phyloP scores from a whole-genome alignment of 164 flowering plant species.

The Chimonanthus salicifolius region DNA sequence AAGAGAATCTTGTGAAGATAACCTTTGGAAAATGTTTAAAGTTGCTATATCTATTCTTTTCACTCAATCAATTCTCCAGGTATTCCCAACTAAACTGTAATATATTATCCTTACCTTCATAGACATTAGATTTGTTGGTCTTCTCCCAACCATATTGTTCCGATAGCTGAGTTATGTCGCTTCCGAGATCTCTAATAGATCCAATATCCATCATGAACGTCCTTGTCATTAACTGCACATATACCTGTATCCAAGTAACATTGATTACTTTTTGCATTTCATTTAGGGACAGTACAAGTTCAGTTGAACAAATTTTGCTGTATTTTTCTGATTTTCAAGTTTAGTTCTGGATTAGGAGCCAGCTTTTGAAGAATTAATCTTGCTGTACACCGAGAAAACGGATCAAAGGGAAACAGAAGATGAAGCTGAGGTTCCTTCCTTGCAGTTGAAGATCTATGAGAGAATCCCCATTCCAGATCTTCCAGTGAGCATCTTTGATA shows the following conservation, averaged over 20 bases:
- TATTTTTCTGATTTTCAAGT: background rate
- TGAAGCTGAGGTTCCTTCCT: conserved; percentile 39
- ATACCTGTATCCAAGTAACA: no score
- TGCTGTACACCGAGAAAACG: conserved; percentile 63
- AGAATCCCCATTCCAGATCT: conserved; percentile 93
- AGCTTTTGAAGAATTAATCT: conserved; percentile 80
- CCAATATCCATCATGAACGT: background rate
- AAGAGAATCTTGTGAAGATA: conserved; percentile 55
- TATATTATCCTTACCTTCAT: background rate
- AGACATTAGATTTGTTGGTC: background rate
- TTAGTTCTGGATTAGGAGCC: conserved; percentile 55
- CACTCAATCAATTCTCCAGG: conserved; percentile 80
- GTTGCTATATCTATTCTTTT: conserved; percentile 65
- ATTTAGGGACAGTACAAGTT: no score
- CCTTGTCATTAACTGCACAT: no score
- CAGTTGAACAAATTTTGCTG: background rate
- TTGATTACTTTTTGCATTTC: no score
- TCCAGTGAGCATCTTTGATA: conserved; percentile 43
- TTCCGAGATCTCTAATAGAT: no score
- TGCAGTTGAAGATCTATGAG: conserved; percentile 82
- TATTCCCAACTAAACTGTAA: conserved; percentile 19
- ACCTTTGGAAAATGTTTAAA: conserved; percentile 63
- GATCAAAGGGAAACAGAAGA: conserved; percentile 24
- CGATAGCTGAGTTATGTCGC: no score
- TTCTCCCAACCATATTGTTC: no score